Evolutionary conservation across 345 rosid species (phyloP), one percentile per base, ranked within the genome.

Genomic region (Lepidium africanum): DNA sequence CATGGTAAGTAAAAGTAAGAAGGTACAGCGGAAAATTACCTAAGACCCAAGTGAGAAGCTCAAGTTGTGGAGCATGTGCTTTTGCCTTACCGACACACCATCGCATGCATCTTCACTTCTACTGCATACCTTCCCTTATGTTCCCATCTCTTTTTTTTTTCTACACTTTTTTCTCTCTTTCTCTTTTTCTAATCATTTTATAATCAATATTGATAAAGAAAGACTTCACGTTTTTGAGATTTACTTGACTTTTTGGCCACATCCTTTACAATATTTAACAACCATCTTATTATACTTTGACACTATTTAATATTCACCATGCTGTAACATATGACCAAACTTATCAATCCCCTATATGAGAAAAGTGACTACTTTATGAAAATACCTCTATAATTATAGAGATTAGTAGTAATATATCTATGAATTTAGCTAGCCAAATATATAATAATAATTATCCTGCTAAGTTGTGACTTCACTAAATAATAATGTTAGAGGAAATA

Each of bases 21-120:
- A 67, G 6, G 50, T 37, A 36, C 69, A 74, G 68, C 53, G 63
- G 63, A 74, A 67, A 74, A 35, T 74, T 59, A 39, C 27, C 19
- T 41, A 3, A 11, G 62, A 66, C 67, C 49, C 56, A 73, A 73
- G 65, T 46, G 56, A 70, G 57, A 46, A 70, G 53, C 43, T 52
- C 68, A 55, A 72, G 50, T 55, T 63, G 71, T 53, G 65, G 62
- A 60, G 73, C 73, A 74, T 74, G 73, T 74, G 77, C 73, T 39
- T 67, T 67, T 67, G 63, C 69, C 77, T 74, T 74, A 67, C 73
- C 73, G 63, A 74, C 77, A 74, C 77, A 74, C 62, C 73, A 67
- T 67, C 73, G 73, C 73, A 60, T 74, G 73, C 77, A 74, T 67
- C 77, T 74, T 74, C 69, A 74, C 77, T 74, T 74, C 77, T 67